Base-by-base conservation (phyloP, 768 basidiomycete species). In the Suillus cothurnatus region DNA sequence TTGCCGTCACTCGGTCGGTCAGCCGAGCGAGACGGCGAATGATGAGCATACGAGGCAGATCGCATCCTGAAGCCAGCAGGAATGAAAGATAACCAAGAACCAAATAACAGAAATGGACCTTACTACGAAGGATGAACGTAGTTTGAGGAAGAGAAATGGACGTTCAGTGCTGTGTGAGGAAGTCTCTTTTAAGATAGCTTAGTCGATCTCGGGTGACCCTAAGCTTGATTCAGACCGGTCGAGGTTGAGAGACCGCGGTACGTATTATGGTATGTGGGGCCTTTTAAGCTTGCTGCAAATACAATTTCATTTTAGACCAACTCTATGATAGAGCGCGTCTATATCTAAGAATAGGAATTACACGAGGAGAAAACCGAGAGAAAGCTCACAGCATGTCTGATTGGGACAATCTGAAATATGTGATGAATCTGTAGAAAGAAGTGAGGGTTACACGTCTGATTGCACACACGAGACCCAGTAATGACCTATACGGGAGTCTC, bases 221-320 rank as follows among this genome's bases (percentile, higher is more conserved):
- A 53, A 36, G 63, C 38, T 39, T 39, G 49, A 32, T 64, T 69
- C 66, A 72, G 71, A 70, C 72, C 41, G 69, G 66, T 63, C 71
- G 65, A 66, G 69, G 59, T 69, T 63, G 62, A 61, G 28, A 52
- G n/a, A n/a, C n/a, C 60, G 61, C 66, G 53, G 61, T 28, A 47
- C 45, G 21, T 61, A 56, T 38, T 59, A 62, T 62, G 38, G 21
- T 19, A 31, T 50, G 55, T 52, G 52, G 60, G 58, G 64, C n/a
- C 47, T 55, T 36, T 26, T 38, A 28, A 52, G 45, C 36, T 55
- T 21, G 53, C 6, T 55, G 53, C 31, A 32, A 32, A 26, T 28
- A 14, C 47, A 64, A 72, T 74, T 74, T 72, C 61, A 72, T 71
- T 72, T 62, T 61, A 53, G n/a, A 66, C 71, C 52, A 50, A 17